Base-by-base conservation (phyloP, 805 yeast genomes). In the Myxozyma nipponensis region DNA sequence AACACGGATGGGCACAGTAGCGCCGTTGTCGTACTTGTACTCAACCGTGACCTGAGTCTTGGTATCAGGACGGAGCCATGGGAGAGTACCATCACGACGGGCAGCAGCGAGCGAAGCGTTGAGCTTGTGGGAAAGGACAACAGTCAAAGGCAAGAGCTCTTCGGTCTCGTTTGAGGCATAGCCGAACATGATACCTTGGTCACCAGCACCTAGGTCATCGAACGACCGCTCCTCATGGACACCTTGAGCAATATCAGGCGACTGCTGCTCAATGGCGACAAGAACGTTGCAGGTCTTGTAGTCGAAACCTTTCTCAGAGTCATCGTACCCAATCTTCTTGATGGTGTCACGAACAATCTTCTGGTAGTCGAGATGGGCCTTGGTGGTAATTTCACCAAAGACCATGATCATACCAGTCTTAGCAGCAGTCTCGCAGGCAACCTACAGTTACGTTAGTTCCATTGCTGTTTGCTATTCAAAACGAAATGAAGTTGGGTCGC, bases 181-280 rank as follows among this genome's bases (percentile, higher is more conserved):
- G 75, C 98, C 98, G 71, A 93, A 93, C 98, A 93, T 93, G 72
- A 93, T 93, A 84, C 98, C 98, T 77, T 93, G 98, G 78, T 93
- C 98, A 83, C 98, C 98, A 61, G 98, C 98, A 74, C 98, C 98
- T 68, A 93, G 82, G 54, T 93, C 95, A 79, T 93, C 98, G 60
- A 93, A 77, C 49, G 86, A 95, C 76, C 84, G 63, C 71, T 93
- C 97, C 76, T 86, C 86, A 76, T 93, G 98, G 69, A 93, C 82
- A 82, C 98, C 98, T 77, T 91, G 98, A 57, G 98, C 98, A 67
- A 93, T 93, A 77, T 93, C 98, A 64, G 95, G 93, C 47, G 97
- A 89, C 78, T 93, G 98, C 78, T 93, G 97, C 79, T 93, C 98
- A 72, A 93, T 89, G 72, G 98, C 98, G 58, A 93, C 98, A 60